Evolutionary conservation across 805 yeast species (phyloP).

Genomic region (Grigorovia jiainica): DNA sequence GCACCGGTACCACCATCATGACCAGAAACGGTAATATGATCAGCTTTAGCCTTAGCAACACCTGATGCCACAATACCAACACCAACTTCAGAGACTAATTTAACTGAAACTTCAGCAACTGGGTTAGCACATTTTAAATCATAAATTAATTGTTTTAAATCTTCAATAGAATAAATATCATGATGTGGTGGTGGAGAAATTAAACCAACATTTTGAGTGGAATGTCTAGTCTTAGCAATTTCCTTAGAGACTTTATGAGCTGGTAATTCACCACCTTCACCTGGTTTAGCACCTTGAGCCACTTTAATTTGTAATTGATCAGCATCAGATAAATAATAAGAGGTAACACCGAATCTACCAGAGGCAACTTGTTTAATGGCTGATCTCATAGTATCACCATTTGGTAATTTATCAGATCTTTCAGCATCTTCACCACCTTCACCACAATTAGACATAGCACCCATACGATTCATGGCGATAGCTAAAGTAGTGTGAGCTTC

Average conservation of each 20-base stretch:
- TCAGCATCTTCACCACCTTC: slow-evolving; percentile 99
- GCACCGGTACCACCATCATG: slow-evolving; percentile 99
- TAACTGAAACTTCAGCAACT: slow-evolving; percentile 92
- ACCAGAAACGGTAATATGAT: slow-evolving; percentile 89
- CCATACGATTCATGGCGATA: slow-evolving; percentile 95
- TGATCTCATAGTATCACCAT: slow-evolving; percentile 98
- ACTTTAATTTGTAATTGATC: slow-evolving; percentile 96
- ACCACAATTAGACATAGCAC: slow-evolving; percentile 97
- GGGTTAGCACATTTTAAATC: slow-evolving; percentile 97
- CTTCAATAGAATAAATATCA: slow-evolving; percentile 96
- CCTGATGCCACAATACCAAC: slow-evolving; percentile 99
- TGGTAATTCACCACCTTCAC: slow-evolving; percentile 98
- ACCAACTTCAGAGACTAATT: slow-evolving; percentile 95
- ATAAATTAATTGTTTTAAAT: slow-evolving; percentile 89
- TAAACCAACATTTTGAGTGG: slow-evolving; percentile 93
- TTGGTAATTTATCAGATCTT: slow-evolving; percentile 65
- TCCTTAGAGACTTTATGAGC: slow-evolving; percentile 82
- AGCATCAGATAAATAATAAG: slow-evolving; percentile 88
- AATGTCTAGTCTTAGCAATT: slow-evolving; percentile 92
- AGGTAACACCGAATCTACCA: slow-evolving; percentile 96
- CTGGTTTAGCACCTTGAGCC: slow-evolving; percentile 99
- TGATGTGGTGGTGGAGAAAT: slow-evolving; percentile 99
- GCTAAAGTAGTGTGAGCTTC: slow-evolving; percentile 97
- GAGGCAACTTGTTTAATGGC: slow-evolving; percentile 97
- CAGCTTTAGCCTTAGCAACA: slow-evolving; percentile 98